phyloP scores from a whole-genome alignment of 1,139 yeast species.

The Magnusiomyces suaveolens region DNA sequence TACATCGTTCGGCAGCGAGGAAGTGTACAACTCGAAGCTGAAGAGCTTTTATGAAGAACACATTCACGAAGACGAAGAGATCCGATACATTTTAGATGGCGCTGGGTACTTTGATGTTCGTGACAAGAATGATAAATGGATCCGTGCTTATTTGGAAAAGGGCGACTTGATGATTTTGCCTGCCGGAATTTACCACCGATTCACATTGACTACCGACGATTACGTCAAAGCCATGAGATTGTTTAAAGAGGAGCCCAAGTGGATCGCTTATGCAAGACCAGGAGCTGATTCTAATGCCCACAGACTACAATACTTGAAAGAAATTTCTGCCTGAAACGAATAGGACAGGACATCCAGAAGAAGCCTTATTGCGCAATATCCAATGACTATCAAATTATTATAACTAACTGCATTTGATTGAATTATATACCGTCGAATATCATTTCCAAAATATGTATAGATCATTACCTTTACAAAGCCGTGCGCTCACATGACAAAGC shows the following conservation, averaged over 20 bases:
- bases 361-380: too few relatives aligned
- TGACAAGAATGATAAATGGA: constrained; percentile 60
- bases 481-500: too few relatives aligned
- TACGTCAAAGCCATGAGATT: constrained; percentile 70
- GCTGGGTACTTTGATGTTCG: constrained; percentile 89
- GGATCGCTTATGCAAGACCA: constrained; percentile 81
- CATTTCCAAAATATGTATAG: too few relatives aligned
- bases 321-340: constrained; percentile 2
- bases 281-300: constrained; percentile 36
- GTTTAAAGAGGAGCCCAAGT: constrained; percentile 91
- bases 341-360: too few relatives aligned
- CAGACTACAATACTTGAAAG: constrained; percentile 36
- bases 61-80: constrained; percentile 94
- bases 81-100: constrained; percentile 80
- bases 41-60: constrained; percentile 74
- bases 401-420: too few relatives aligned
- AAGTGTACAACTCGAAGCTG: constrained; percentile 56
- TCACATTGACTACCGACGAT: constrained; percentile 58
- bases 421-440: too few relatives aligned
- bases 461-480: too few relatives aligned
- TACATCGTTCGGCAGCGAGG: constrained; percentile 54
- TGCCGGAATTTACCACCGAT: constrained; percentile 88
- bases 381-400: too few relatives aligned
- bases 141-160: constrained; percentile 54
- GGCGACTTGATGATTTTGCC: constrained; percentile 61